phyloP scores from a whole-genome alignment of 2,329 filamentous ascomycete genomes.

The Calonectria leucothoes region DNA sequence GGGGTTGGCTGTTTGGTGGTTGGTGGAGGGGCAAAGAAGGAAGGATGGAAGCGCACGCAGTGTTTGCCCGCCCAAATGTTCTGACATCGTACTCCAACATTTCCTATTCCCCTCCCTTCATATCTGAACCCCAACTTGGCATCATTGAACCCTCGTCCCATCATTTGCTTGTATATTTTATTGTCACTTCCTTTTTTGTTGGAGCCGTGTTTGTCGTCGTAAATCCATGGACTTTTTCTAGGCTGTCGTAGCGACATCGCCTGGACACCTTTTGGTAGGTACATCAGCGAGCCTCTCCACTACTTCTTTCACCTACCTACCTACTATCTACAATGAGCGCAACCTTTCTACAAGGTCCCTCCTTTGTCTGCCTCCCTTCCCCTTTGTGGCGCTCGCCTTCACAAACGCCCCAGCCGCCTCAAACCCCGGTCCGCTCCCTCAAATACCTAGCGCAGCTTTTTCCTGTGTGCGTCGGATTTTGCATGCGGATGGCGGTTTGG shows the following conservation, averaged over 20 bases:
- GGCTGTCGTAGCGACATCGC: background rate
- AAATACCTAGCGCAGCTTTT: constrained; percentile 5
- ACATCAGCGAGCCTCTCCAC: background rate
- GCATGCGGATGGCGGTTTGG: constrained; percentile 7
- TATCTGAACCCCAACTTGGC: background rate
- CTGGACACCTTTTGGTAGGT: constrained; percentile 1
- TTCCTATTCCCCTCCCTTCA: background rate
- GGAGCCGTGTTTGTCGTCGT: background rate
- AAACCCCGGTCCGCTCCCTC: background rate
- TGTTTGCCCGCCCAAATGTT: background rate
- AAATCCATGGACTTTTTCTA: background rate
- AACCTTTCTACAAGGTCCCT: background rate
- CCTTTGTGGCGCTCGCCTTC: background rate
- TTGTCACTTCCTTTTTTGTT: background rate
- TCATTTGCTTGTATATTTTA: background rate
- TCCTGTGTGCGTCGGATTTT: background rate
- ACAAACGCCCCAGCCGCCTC: constrained; percentile 11
- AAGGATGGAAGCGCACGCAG: background rate
- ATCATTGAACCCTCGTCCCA: background rate
- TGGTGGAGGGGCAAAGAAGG: background rate
- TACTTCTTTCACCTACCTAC: background rate
- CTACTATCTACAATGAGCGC: background rate
- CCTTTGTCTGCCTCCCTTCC: background rate
- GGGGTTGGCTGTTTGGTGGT: background rate
- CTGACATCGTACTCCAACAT: background rate